These are phyloP conservation scores for Diplodia corticola DNA, from an alignment of 2,329 filamentous ascomycete species.

Conservation along the genomic window DNA sequence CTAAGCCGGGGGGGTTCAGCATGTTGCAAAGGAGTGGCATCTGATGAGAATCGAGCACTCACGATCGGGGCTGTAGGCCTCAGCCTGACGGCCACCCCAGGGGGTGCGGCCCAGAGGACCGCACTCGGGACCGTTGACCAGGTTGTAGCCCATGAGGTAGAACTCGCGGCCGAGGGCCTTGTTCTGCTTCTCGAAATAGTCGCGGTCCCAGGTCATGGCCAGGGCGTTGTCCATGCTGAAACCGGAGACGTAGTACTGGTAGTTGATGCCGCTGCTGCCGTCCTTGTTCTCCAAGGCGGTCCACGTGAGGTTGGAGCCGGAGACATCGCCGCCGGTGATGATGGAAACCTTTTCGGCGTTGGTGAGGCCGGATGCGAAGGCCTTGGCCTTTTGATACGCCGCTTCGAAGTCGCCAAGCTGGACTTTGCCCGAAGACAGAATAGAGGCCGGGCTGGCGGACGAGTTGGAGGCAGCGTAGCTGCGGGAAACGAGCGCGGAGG, in stretches of 20 bases:
- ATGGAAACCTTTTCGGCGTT: slow-evolving; percentile 15
- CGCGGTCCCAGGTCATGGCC: slow-evolving; percentile 30
- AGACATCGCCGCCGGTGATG: slow-evolving; percentile 14
- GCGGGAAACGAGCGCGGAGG: slow-evolving; percentile 17
- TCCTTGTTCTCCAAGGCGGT: slow-evolving; percentile 28
- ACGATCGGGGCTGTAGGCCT: slow-evolving; percentile 17
- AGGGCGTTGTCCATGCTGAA: slow-evolving; percentile 29
- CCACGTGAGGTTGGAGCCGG: slow-evolving; percentile 25
- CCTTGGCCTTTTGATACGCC: slow-evolving; percentile 7
- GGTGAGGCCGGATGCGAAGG: slow-evolving; percentile 13
- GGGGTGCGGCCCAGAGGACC: slow-evolving; percentile 12
- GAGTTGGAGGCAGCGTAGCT: slow-evolving; percentile 13
- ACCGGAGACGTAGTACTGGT: slow-evolving; percentile 29
- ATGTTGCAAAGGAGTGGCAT: not conserved
- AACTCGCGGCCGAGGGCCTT: slow-evolving; percentile 28
- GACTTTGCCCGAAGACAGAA: slow-evolving; percentile 18
- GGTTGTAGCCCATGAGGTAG: slow-evolving; percentile 28
- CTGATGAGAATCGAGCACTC: not conserved
- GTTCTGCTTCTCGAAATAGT: slow-evolving; percentile 26
- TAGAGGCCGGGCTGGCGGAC: not conserved
- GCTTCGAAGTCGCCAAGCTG: slow-evolving; percentile 15
- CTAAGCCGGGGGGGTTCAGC: not conserved
- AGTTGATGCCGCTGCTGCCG: slow-evolving; percentile 29
- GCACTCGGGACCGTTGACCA: slow-evolving; percentile 27
- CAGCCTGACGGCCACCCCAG: slow-evolving; percentile 14